Percentiles rank a stretch among this genome's conserved stretches.
Conservation (phyloP, 2,329 filamentous ascomycete species). For the Fusarium sp. region DNA sequence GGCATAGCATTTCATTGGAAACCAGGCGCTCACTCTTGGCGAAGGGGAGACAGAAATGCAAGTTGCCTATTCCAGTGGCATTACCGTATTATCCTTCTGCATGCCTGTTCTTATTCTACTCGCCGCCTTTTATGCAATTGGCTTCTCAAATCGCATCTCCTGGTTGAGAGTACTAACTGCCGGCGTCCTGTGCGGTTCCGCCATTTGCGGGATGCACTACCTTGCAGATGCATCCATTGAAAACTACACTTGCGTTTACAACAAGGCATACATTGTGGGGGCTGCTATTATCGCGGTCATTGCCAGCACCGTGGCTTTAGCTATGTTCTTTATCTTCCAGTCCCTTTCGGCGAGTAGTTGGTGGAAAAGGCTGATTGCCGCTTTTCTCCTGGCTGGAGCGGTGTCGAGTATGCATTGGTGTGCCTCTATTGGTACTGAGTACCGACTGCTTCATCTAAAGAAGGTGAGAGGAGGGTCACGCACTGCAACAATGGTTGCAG, state of each 20-base stretch:
- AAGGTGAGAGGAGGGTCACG: constrained; percentile 57
- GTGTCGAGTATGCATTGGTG: constrained; percentile 93
- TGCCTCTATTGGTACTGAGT: constrained; percentile 77
- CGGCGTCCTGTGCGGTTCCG: constrained; percentile 77
- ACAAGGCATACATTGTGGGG: constrained; percentile 70
- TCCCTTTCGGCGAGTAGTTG: constrained; percentile 81
- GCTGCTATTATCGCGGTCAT: constrained; percentile 78
- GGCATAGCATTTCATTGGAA: constrained; percentile 21
- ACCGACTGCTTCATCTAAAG: constrained; percentile 65
- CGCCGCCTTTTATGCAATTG: constrained; percentile 78
- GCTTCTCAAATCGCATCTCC: constrained; percentile 67
- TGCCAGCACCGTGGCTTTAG: constrained; percentile 76
- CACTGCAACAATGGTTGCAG: constrained; percentile 77
- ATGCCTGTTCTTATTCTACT: constrained; percentile 74
- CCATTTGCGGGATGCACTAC: constrained; percentile 89
- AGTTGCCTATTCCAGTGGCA: constrained; percentile 11
- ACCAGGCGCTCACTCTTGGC: constrained; percentile 9
- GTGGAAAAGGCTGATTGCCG: constrained; percentile 79
- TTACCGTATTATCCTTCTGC: constrained; percentile 15
- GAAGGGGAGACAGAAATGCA: constrained; percentile 13
- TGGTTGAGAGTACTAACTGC: constrained; percentile 71
- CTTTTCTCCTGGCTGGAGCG: constrained; percentile 77
- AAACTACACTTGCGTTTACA: constrained; percentile 80
- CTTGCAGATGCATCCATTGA: constrained; percentile 83
- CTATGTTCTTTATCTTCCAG: constrained; percentile 82